Conservation (phyloP, 495 filamentous ascomycete species). For the Trichoderma asperelloides region DNA sequence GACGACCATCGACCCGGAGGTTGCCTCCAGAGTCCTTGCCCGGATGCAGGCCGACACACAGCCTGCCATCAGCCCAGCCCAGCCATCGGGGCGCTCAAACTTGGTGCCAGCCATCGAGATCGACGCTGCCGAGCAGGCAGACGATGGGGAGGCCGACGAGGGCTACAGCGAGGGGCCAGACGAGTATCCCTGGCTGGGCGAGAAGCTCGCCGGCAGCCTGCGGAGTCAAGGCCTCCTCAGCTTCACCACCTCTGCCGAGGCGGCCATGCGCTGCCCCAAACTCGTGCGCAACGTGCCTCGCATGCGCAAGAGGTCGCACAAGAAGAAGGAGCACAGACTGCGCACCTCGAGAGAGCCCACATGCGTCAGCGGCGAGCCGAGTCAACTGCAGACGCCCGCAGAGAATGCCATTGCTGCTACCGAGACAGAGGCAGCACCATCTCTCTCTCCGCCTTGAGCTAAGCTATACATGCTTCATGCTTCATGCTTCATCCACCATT, state of each 20-base stretch:
- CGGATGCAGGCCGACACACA: not conserved
- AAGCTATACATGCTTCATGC: not conserved
- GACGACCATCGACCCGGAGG: not conserved
- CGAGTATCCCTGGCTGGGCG: not conserved
- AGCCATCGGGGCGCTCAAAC: not conserved
- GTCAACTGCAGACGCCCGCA: not conserved
- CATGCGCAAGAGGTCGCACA: conserved; percentile 20
- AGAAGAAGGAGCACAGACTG: conserved; percentile 8
- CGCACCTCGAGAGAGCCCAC: not conserved
- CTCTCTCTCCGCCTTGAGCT: not conserved
- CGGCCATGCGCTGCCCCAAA: conserved; percentile 22
- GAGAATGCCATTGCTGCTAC: not conserved
- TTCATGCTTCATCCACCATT: not conserved
- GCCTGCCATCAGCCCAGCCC: not conserved
- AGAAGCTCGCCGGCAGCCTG: not conserved
- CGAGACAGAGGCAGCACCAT: not conserved
- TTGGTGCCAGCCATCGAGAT: not conserved
- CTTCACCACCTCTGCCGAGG: conserved; percentile 14
- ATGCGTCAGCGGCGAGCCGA: not conserved
- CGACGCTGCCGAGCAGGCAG: not conserved
- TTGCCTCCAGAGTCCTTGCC: not conserved
- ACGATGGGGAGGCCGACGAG: not conserved
- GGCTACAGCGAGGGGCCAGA: not conserved
- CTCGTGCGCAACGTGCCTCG: conserved; percentile 24
- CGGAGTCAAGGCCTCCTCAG: not conserved